Conservation (phyloP, 2,329 filamentous ascomycete species). For the Arthrobotrys pseudoclavata region DNA sequence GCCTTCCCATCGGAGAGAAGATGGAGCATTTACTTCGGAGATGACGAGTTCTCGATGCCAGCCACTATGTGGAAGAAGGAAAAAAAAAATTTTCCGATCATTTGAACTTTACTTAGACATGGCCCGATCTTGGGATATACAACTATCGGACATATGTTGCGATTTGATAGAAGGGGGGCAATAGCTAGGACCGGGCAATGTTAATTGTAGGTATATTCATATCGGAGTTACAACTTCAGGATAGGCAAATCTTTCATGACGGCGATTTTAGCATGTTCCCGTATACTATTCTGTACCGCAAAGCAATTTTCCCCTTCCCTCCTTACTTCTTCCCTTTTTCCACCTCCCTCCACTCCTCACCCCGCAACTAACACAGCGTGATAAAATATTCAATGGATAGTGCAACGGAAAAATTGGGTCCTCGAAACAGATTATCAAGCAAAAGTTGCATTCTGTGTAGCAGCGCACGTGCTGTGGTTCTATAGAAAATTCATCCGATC, state of each 20-base stretch:
- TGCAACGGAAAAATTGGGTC: neutral
- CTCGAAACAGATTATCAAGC: neutral
- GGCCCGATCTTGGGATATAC: slow-evolving; percentile 12
- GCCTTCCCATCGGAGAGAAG: slow-evolving; percentile 35
- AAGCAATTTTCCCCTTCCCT: neutral
- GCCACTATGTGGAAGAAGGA: neutral
- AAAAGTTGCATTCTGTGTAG: slow-evolving; percentile 16
- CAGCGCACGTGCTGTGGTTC: slow-evolving; percentile 43
- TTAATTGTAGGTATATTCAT: slow-evolving; percentile 2
- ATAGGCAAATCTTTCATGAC: slow-evolving; percentile 15
- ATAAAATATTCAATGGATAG: neutral
- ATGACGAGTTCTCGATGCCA: slow-evolving; percentile 35
- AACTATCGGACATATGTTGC: slow-evolving; percentile 31
- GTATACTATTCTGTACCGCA: slow-evolving; percentile 12
- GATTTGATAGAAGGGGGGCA: slow-evolving; percentile 4
- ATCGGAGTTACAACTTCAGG: slow-evolving; percentile 46
- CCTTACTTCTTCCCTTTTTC: neutral
- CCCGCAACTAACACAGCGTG: neutral
- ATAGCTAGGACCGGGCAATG: slow-evolving; percentile 5
- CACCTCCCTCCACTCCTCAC: neutral
- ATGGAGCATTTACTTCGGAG: slow-evolving; percentile 16
- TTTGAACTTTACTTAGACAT: neutral
- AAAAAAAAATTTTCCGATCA: neutral
- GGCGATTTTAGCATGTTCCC: slow-evolving; percentile 34
- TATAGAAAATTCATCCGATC: slow-evolving; percentile 47